Base-by-base conservation (phyloP, 2,329 filamentous ascomycete species). In the Didymella arachidicola region DNA sequence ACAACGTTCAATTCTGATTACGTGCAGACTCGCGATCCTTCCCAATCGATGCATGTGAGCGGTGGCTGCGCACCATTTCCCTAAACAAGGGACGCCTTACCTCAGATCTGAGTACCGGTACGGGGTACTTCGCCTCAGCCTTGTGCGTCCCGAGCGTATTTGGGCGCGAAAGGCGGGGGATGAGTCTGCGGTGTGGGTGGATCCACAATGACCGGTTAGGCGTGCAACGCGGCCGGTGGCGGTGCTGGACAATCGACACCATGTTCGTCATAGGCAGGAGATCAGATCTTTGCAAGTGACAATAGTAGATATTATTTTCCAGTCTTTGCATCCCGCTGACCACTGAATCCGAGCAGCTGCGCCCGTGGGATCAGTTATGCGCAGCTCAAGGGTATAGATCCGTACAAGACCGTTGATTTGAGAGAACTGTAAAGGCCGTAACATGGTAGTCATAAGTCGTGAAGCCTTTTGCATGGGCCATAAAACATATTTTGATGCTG, bases 171-270 rank as follows among this genome's bases (percentile, higher is more conserved):
- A 36, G 46, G 46, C 51, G 30, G 46, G 56, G 44, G 19, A 49
- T 45, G 27, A 25, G 45, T 41, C 43, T 42, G 36, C 43, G 51
- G 32, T 46, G 48, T 51, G 27, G 38, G 16, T 8, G 44, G 52
- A 27, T 38, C 56, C 50, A 59, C 56, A 59, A 36, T 54, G 56
- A 59, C 56, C 56, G 56, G 50, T 46, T 36, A 50, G 44, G 50
- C 52, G 52, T 49, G 39, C 56, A 43, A 25, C 27, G 38, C 30
- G 39, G 30, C 43, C n/a, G 19, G 34, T 4, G 18, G n/a, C 18
- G 3, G 19, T 29, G 12, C 19, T 8, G 19, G 25, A 10, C 5
- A 14, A 29, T 25, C 2, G 34, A 29, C 29, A 22, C 25, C 18
- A 30, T 36, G 22, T n/a, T 32, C 19, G 36, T 34, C 32, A 36